Evolutionary conservation across 108 stramenopile species (phyloP).

Genomic region (Nitzschia inconspicua): DNA sequence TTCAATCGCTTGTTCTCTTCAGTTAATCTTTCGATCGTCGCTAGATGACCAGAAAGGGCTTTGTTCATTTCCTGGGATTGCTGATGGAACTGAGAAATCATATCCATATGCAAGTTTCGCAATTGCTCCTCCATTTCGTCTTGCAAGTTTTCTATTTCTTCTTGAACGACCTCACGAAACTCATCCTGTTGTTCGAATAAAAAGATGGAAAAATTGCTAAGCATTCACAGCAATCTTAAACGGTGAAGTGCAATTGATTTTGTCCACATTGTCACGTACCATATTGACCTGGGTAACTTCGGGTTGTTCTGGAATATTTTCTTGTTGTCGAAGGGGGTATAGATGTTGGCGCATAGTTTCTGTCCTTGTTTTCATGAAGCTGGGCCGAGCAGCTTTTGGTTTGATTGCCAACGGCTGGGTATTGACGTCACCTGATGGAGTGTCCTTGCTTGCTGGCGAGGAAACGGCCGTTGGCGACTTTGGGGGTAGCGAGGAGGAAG

Average conservation of each 20-base stretch:
- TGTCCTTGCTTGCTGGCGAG: no score
- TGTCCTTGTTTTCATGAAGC: neutral
- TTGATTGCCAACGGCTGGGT: no score
- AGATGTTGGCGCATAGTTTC: neutral
- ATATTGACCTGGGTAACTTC: no score
- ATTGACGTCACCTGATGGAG: no score
- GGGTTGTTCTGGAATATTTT: neutral
- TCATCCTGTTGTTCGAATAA: constrained; percentile 13
- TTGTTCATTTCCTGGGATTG: constrained; percentile 39
- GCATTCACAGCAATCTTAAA: no score
- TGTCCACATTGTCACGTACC: no score
- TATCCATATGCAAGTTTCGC: constrained; percentile 36
- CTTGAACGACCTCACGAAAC: constrained; percentile 24
- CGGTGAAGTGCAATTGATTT: no score
- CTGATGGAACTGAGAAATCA: constrained; percentile 34
- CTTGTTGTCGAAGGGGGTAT: no score
- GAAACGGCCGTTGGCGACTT: no score
- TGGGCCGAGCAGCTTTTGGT: neutral
- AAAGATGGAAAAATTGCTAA: no score
- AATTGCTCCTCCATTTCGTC: constrained; percentile 39
- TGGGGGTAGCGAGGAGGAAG: no score
- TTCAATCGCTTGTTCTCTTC: constrained; percentile 26
- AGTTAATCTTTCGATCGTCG: constrained; percentile 15
- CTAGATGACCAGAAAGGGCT: constrained; percentile 11
- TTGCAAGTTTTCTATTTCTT: constrained; percentile 36